Base-by-base conservation (phyloP, 768 basidiomycete species). In the Trametes meyenii region DNA sequence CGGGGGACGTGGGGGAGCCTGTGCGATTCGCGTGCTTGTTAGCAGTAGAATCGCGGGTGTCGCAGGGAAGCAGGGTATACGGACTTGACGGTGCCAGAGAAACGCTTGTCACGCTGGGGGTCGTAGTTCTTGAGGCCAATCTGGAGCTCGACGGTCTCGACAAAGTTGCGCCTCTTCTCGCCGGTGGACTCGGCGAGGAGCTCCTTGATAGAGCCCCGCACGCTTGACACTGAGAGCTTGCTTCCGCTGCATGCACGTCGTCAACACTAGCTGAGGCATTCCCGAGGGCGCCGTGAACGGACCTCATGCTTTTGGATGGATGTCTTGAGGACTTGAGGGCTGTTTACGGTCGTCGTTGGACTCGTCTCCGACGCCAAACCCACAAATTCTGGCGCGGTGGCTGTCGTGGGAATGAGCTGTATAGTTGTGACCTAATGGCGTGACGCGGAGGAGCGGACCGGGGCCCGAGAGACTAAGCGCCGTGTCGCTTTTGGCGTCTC, bases 71-170 rank as follows among this genome's bases (percentile, higher is more conserved):
- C 36, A 23, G 21, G 45, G 29, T 6, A n/a, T 29, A 75, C 84
- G 62, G 67, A 95, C 95, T 96, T 96, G 80, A 96, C 94, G 52
- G 94, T 97, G 72, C 94, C 94, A 67, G 94, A 96, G 92, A 99
- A 98, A 94, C 97, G 97, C 84, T 98, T 99, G 80, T 99, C 97
- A 67, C 97, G 84, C 87, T 98, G 97, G 70, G 97, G 96, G 78
- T 99, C 95, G 82, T 97, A 97, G 86, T 97, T 97, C 84, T 96
- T 97, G 73, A 97, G 85, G 69, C 95, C 95, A 70, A 97, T 92
- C 77, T 96, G 94, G 69, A 97, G 85, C 77, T 97, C 95, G 73
- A 96, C 88, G 60, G 95, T 97, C 84, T 96, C 94, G 65, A 95
- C 86, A 74, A 95, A 96, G 77, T 96, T 95, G 70, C 94, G 87